Conservation (phyloP, 176 grass and related monocot species). For the Lolium rigidum region DNA sequence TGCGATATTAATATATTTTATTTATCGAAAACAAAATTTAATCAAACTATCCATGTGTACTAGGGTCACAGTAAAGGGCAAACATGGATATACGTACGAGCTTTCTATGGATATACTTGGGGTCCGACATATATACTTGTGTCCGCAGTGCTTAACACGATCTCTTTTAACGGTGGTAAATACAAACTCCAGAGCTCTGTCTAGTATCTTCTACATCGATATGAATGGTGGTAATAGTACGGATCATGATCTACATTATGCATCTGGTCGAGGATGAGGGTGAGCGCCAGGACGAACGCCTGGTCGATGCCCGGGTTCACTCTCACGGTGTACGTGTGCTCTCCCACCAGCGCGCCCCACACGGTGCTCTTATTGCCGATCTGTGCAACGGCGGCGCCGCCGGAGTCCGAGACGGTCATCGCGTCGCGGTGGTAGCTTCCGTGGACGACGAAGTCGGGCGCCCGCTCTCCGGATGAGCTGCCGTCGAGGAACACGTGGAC, state of each 20-base stretch:
- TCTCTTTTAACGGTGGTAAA: neutral
- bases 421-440: slow-evolving; percentile 42
- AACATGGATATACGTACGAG: too few relatives aligned
- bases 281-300: slow-evolving; percentile 58
- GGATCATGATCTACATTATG: neutral
- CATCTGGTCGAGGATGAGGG: slow-evolving; percentile 59
- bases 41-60: too few relatives aligned
- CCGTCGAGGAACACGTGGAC: slow-evolving; percentile 51
- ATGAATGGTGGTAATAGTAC: neutral
- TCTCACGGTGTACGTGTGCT: slow-evolving; percentile 45
- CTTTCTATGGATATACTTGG: too few relatives aligned
- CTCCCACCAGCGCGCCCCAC: slow-evolving; percentile 19
- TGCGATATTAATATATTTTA: too few relatives aligned
- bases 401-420: slow-evolving; percentile 39
- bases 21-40: too few relatives aligned
- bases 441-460: slow-evolving; percentile 55
- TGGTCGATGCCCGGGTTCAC: slow-evolving; percentile 52
- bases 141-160: too few relatives aligned
- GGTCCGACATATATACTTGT: too few relatives aligned
- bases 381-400: slow-evolving; percentile 39
- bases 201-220: neutral
- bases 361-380: slow-evolving; percentile 30
- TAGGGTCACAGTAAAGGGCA: too few relatives aligned
- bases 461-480: slow-evolving; percentile 24
- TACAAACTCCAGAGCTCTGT: neutral